Percentiles rank a stretch among this genome's conserved stretches.
These are phyloP conservation scores for Tetrapisispora namnaoensis DNA, from an alignment of 805 yeast genomes.

Conservation along the genomic window DNA sequence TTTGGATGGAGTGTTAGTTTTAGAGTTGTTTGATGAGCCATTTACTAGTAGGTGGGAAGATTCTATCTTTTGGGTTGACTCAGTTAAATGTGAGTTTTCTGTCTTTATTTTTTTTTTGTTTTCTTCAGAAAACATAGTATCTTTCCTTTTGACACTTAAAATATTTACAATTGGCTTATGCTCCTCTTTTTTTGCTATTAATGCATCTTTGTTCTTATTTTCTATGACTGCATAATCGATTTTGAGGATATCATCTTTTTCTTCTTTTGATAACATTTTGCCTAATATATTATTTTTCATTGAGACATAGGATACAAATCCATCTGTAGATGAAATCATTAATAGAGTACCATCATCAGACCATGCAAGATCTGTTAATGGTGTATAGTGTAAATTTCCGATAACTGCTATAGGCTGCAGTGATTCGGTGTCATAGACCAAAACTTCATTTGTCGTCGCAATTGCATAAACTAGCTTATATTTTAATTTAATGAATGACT, in stretches of 20 bases:
- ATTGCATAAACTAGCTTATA: conserved; percentile 85
- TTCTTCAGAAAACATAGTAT: not conserved
- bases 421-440: conserved; percentile 71
- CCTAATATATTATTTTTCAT: conserved; percentile 46
- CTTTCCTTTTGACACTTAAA: conserved; percentile 15
- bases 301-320: conserved; percentile 67
- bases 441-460: conserved; percentile 80
- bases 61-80: not conserved
- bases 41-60: not conserved
- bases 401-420: conserved; percentile 61
- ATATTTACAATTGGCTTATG: conserved; percentile 11
- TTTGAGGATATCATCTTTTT: not conserved
- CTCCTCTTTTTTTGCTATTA: not conserved
- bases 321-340: conserved; percentile 80
- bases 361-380: conserved; percentile 86
- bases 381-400: conserved; percentile 75
- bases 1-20: conserved; percentile 2
- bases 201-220: not conserved
- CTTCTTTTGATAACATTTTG: conserved; percentile 19
- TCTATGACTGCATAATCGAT: not conserved
- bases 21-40: not conserved
- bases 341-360: conserved; percentile 60
- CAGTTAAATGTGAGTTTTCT: not conserved
- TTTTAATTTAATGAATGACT: conserved; percentile 43
- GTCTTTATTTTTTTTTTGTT: not conserved